Conservation (phyloP, 2,329 filamentous ascomycete genomes). For the Ceratocystis lukuohia region DNA sequence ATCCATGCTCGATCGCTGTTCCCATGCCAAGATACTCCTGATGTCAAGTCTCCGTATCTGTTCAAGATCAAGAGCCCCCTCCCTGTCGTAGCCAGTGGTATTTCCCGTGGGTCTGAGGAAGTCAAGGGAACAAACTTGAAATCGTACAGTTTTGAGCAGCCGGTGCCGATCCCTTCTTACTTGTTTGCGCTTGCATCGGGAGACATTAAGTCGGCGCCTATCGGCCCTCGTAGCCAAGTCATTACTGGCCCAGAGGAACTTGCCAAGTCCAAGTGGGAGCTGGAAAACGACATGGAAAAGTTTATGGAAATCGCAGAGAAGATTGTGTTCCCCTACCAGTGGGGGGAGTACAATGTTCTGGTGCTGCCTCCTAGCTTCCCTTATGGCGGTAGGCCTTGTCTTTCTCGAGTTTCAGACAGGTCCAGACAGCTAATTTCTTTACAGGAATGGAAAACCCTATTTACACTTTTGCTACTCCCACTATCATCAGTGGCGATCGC, state of each 20-base stretch:
- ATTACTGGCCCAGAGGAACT: conserved; percentile 83
- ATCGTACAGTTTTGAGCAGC: conserved; percentile 76
- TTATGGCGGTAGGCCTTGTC: conserved; percentile 51
- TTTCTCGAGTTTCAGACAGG: background rate
- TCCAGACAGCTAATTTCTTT: conserved; percentile 21
- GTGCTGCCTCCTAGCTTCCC: conserved; percentile 83
- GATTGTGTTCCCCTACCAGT: conserved; percentile 73
- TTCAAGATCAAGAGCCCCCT: conserved; percentile 79
- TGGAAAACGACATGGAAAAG: conserved; percentile 80
- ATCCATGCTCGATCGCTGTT: conserved; percentile 91
- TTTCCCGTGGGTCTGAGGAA: conserved; percentile 38
- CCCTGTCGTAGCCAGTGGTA: conserved; percentile 82
- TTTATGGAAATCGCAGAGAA: conserved; percentile 80
- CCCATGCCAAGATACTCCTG: conserved; percentile 93
- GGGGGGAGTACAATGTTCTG: conserved; percentile 90
- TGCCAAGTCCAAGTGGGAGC: conserved; percentile 72
- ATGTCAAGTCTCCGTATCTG: conserved; percentile 88
- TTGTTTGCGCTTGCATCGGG: conserved; percentile 84
- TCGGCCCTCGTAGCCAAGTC: conserved; percentile 74
- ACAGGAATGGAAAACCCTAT: conserved; percentile 79
- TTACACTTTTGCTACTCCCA: conserved; percentile 90
- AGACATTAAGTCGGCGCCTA: conserved; percentile 71
- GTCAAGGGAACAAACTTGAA: conserved; percentile 40
- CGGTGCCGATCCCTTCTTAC: conserved; percentile 86
- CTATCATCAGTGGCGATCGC: conserved; percentile 77